Evolutionary conservation across 2,329 filamentous ascomycete genomes (phyloP), one percentile per base, ranked within the genome.

Genomic region (Colletotrichum chlorophyti): DNA sequence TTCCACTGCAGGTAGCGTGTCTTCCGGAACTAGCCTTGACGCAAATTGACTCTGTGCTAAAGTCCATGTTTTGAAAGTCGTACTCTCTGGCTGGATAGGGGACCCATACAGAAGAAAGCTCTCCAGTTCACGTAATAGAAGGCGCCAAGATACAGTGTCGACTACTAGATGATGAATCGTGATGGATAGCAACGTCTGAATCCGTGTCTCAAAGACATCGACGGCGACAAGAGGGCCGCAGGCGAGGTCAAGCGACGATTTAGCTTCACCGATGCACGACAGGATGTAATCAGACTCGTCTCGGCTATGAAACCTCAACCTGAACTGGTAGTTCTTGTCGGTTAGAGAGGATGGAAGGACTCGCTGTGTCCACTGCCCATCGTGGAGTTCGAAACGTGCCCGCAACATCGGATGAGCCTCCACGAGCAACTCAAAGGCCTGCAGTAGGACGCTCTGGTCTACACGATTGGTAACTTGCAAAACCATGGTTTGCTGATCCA

Each of bases 81-180:
- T 37, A 1, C 11, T 14, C 5, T 58, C 54, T 2, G 11, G 24
- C 9, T 37, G 17, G 17, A 29, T 17, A 14, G 35, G 42, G 1
- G 6, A 26, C 0, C 42, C 42, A 3, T 21, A 27, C 0, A 37
- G 31, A 6, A 80, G 63, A 1, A 75, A 59, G 6, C 69, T 68
- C 50, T 80, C 77, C 0, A 81, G 65, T 37, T 81, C 77, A 26
- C 76, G 71, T 0, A 79, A 64, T 1, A 81, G 64, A 1, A 76
- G 70, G 5, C 75, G 67, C 79, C 79, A 81, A 0, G 77, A 78
- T 1, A 81, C 76, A 3, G 79, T 62, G 51, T 81, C 78, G 10
- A 80, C 69, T 1, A 75, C 68, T 0, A 76, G 64, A 48, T 77
- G 75, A 8, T 76, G 74, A 1, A 67, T 72, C 3, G 68, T 64